Percentiles rank a stretch among this genome's conserved stretches.
Evolutionary conservation across 2,329 filamentous ascomycete species (phyloP).

Genomic region (Chaetomium olivaceum): DNA sequence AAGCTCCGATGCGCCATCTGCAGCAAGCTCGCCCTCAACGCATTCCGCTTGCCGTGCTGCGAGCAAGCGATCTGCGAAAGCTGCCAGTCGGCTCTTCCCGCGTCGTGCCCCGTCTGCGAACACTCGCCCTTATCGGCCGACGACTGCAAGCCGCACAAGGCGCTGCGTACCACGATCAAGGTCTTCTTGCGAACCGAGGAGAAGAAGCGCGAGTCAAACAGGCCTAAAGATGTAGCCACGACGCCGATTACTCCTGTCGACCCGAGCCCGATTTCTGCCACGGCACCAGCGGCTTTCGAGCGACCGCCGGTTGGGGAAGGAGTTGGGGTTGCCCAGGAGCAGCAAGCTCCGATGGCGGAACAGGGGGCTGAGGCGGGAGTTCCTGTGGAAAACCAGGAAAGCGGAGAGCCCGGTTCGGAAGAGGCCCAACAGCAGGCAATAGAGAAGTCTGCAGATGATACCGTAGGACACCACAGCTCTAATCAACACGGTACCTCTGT

Average conservation of each 20-base stretch:
- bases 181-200: constrained; percentile 89
- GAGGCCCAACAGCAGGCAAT: constrained; percentile 17
- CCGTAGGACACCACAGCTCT: constrained; percentile 19
- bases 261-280: constrained; percentile 39
- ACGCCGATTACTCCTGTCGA: constrained; percentile 46
- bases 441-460: constrained; percentile 15
- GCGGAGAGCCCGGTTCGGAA: constrained; percentile 8
- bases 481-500: neutral
- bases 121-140: constrained; percentile 84
- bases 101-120: constrained; percentile 88
- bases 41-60: constrained; percentile 89
- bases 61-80: constrained; percentile 90
- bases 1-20: constrained; percentile 95
- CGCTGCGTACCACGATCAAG: constrained; percentile 86
- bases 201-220: constrained; percentile 76
- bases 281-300: constrained; percentile 33
- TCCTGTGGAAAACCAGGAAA: constrained; percentile 13
- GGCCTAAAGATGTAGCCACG: constrained; percentile 47
- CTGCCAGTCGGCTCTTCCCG: constrained; percentile 75
- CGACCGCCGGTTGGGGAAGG: constrained; percentile 10
- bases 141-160: constrained; percentile 86
- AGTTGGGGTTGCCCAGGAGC: constrained; percentile 16
- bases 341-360: neutral
- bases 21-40: constrained; percentile 85
- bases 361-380: neutral